Evolutionary conservation across 1,284 basidiomycete genomes (phyloP).

Genomic region (Entoloma clypeatum): DNA sequence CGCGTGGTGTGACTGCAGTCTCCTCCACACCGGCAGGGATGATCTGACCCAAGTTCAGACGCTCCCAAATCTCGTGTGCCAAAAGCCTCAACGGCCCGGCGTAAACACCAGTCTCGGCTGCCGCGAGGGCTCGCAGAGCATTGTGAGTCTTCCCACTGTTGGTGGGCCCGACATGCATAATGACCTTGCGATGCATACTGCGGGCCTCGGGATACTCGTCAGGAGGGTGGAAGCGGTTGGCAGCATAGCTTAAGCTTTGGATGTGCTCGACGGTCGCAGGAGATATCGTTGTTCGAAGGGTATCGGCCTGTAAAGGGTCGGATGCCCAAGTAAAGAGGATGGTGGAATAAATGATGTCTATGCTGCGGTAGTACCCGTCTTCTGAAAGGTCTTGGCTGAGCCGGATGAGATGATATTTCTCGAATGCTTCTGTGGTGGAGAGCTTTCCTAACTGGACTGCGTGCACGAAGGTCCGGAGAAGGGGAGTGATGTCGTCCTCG

Average conservation of each 20-base stretch:
- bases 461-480: constrained; percentile 34
- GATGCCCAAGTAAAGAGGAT: constrained; percentile 52
- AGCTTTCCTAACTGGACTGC: constrained; percentile 33
- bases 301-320: constrained; percentile 24
- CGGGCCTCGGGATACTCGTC: constrained; percentile 42
- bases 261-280: constrained; percentile 34
- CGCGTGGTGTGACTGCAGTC: constrained; percentile 10
- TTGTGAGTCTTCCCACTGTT: constrained; percentile 97
- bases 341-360: constrained; percentile 35
- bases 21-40: constrained; percentile 51
- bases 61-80: constrained; percentile 93
- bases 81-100: constrained; percentile 90
- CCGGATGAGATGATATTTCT: constrained; percentile 37
- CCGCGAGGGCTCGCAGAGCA: constrained; percentile 84
- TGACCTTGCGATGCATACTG: constrained; percentile 65
- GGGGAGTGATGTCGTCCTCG: constrained; percentile 25
- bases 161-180: constrained; percentile 96
- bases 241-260: constrained; percentile 34
- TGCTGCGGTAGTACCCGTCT: constrained; percentile 9
- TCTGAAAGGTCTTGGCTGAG: constrained; percentile 25
- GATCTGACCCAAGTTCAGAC: constrained; percentile 89
- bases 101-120: constrained; percentile 75
- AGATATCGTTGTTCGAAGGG: constrained; percentile 24
- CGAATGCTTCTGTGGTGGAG: constrained; percentile 25
- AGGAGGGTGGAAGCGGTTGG: constrained; percentile 38